A percentile compares a stretch with the other conserved stretches of the same genome.
phyloP scores from a whole-genome alignment of 768 basidiomycete genomes.

The Chlorophyllum brunneum region DNA sequence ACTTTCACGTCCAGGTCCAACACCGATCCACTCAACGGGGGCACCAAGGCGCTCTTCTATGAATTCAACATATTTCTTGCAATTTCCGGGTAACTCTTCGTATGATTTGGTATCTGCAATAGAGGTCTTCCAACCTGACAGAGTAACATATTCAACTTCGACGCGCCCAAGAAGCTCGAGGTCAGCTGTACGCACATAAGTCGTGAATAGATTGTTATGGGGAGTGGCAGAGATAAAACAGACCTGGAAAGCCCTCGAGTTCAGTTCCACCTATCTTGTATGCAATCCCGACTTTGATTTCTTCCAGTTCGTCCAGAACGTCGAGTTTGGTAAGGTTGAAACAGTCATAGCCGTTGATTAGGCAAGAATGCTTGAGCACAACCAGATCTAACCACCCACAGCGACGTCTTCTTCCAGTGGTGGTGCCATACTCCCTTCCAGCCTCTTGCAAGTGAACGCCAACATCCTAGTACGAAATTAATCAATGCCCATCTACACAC shows the following conservation, averaged over 20 bases:
- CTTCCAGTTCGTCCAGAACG: slow-evolving; percentile 75
- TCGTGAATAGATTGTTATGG: not conserved
- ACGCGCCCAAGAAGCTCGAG: slow-evolving; percentile 76
- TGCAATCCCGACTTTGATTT: slow-evolving; percentile 85
- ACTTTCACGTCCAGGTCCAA: slow-evolving; percentile 81
- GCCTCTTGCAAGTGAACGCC: slow-evolving; percentile 92
- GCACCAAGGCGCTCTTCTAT: slow-evolving; percentile 74
- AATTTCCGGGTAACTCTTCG: slow-evolving; percentile 77
- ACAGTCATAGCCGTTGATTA: slow-evolving; percentile 93
- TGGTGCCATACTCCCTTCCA: slow-evolving; percentile 87
- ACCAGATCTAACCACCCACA: slow-evolving; percentile 98
- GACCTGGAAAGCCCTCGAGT: slow-evolving; percentile 84
- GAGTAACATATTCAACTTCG: slow-evolving; percentile 81
- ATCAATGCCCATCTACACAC: not conserved
- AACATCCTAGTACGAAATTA: slow-evolving; percentile 45
- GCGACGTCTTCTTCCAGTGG: slow-evolving; percentile 88
- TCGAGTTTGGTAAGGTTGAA: slow-evolving; percentile 98
- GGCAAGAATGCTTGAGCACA: slow-evolving; percentile 85
- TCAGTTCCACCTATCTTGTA: slow-evolving; percentile 79
- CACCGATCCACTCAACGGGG: slow-evolving; percentile 88
- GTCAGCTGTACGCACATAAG: slow-evolving; percentile 52
- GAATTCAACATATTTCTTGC: slow-evolving; percentile 81
- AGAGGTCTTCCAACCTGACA: slow-evolving; percentile 87
- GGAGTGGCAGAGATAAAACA: slow-evolving; percentile 20
- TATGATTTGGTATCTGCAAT: slow-evolving; percentile 64